Base-by-base conservation (phyloP, 1,284 basidiomycete species). In the Xerocomus nothofagi region DNA sequence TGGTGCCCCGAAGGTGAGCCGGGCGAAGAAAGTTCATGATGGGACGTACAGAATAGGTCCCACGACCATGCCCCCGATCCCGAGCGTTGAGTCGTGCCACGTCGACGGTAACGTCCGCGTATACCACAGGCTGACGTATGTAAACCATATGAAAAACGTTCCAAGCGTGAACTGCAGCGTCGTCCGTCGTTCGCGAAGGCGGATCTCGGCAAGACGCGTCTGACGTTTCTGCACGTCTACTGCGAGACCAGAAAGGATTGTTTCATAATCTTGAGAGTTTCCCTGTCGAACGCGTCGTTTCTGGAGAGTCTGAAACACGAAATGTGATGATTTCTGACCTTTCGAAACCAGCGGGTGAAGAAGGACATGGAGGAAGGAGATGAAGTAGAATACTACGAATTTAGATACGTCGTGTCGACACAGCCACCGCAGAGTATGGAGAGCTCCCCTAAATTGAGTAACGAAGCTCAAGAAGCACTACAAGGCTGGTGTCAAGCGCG, bases 121-220 rank as follows among this genome's bases (percentile, higher is more conserved):
- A 72, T 91, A 98, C 92, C 95, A 97, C 44, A 91, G 60, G 21
- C 75, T 82, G 34, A 86, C 77, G 72, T 96, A 98, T 17, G 82
- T 67, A 26, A 82, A 78, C 94, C 94, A 98, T 31, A 79, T 68
- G 1, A 84, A 80, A 55, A 96, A 71, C 0, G 92, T 86, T 65
- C 93, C 96, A 6, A 93, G 68, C 1, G 94, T 94, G 40, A 91
- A 82, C 26, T 90, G 74, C 39, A 95, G 76, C 11, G 86, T 88
- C 3, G 91, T 78, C 3, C 94, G 79, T 32, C 93, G 81, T 69
- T 98, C 89, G 21, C 94, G 84, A 41, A 92, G 73, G 10, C 91
- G 84, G 60, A 98, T 91, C 65, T 95, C 93, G 1, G 91, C 86
- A 8, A 99, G 82, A 51, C 85, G 81, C 30, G 82, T 79, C 69